phyloP scores from a whole-genome alignment of 2,329 filamentous ascomycete genomes.

The Tolypocladium album region DNA sequence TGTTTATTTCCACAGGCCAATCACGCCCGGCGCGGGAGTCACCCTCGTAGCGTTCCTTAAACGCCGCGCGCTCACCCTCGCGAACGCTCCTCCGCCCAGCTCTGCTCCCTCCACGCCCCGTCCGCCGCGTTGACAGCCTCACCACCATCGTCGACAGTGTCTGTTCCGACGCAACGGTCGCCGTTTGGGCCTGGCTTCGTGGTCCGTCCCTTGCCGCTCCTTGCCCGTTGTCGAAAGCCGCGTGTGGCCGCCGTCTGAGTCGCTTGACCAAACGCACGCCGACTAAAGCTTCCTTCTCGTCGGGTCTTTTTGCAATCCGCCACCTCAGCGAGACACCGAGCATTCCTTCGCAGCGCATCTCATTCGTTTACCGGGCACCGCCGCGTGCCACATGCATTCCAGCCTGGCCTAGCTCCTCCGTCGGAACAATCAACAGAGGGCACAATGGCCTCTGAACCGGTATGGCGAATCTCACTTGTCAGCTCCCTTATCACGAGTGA shows the following conservation, averaged over 20 bases:
- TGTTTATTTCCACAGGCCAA: conserved; percentile 3
- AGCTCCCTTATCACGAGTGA: conserved; percentile 1
- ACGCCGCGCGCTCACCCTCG: background rate
- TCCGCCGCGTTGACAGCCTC: background rate
- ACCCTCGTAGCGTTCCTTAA: conserved; percentile 3
- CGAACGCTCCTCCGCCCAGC: background rate
- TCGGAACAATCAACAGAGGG: conserved; percentile 10
- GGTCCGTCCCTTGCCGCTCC: background rate
- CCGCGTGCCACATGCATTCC: conserved; percentile 21
- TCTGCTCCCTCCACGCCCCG: background rate
- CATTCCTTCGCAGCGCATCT: conserved; percentile 17
- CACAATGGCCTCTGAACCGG: conserved; percentile 27
- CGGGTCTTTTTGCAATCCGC: background rate
- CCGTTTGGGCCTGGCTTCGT: background rate
- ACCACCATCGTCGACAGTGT: conserved; percentile 1
- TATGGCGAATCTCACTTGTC: conserved; percentile 16
- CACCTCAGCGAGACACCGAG: conserved; percentile 2
- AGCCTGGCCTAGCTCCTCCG: conserved; percentile 9
- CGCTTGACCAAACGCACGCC: background rate
- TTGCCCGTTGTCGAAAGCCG: background rate
- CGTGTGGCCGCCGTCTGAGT: background rate
- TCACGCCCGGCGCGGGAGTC: conserved; percentile 1
- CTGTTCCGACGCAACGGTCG: background rate
- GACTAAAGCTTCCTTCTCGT: background rate
- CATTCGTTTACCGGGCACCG: conserved; percentile 9